Base-by-base conservation (phyloP, 768 basidiomycete species). In the Chiua virens region DNA sequence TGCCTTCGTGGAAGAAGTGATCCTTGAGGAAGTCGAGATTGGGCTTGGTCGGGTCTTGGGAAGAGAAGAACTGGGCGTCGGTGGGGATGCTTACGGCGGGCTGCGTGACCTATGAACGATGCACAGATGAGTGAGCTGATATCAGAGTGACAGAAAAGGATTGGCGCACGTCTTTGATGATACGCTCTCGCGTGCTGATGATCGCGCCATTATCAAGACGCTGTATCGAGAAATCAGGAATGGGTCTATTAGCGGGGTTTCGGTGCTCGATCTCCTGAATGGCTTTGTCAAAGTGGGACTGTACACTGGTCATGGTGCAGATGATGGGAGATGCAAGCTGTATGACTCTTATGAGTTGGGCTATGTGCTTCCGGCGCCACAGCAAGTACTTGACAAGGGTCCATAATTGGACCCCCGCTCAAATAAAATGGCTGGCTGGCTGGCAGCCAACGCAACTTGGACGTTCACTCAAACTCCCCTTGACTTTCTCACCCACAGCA, bases 61-160 rank as follows among this genome's bases (percentile, higher is more conserved):
- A 73, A 42, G 87, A 85, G 74, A 85, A 92, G 71, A 93, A 85
- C 55, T 92, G 82, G 15, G 78, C 81, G 54, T 91, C 86, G 5
- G 82, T 82, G 0, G 89, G 91, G 42, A 77, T 77, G 54, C 73
- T 65, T 49, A 79, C 71, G 2, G 80, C 83, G 14, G 88, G 91
- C 21, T 75, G 81, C 53, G 79, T 78, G 17, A 92, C 87, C 88
- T 90, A 35, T 8, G 28, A 34, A 28, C 8, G 49, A 37, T 17
- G 41, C 15, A 22, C 10, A 23, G 21, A 1, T 50, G 32, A 60
- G 32, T 23, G 27, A 35, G 40, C 5, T 7, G 36, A 20, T 35
- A 6, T 15, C 10, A 10, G 8, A n/a, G 17, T 25, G 50, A 55
- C 44, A 20, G 39, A 42, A 35, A 36, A 44, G 1, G 45, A 11